A percentile compares a stretch with the other conserved stretches of the same genome.
Conservation (phyloP, 441 rosid genomes). For the Gossypium aridum region DNA sequence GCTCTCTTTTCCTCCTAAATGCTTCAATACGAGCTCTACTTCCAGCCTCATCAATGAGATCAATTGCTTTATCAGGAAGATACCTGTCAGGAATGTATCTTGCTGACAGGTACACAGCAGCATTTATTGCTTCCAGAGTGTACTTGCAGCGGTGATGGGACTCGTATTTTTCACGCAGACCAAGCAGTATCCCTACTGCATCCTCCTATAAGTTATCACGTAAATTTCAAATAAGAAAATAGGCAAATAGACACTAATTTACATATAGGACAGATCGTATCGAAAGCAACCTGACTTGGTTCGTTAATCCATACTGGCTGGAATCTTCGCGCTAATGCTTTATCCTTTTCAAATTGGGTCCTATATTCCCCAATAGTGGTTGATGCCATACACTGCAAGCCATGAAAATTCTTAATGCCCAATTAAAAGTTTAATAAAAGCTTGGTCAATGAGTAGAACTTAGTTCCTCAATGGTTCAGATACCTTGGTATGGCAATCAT, state of each 20-base stretch:
- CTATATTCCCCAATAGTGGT: slow-evolving; percentile 67
- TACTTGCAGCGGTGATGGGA: slow-evolving; percentile 63
- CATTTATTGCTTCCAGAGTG: slow-evolving; percentile 62
- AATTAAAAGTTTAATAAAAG: not conserved
- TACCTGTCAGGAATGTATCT: slow-evolving; percentile 65
- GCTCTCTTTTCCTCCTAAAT: slow-evolving; percentile 75
- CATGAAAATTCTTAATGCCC: slow-evolving; percentile 14
- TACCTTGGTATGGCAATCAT: not conserved
- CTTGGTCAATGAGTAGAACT: slow-evolving; percentile 4
- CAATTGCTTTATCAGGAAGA: slow-evolving; percentile 84
- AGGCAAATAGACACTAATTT: slow-evolving; percentile 9
- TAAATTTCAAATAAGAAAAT: slow-evolving; percentile 10
- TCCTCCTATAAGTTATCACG: slow-evolving; percentile 47
- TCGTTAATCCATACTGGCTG: slow-evolving; percentile 70
- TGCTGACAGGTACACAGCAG: slow-evolving; percentile 65
- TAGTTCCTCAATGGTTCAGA: not conserved
- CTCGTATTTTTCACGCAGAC: slow-evolving; percentile 67
- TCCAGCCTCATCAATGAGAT: slow-evolving; percentile 83
- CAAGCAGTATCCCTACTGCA: slow-evolving; percentile 59
- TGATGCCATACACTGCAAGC: slow-evolving; percentile 70
- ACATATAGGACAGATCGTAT: not conserved
- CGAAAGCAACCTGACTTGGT: slow-evolving; percentile 54
- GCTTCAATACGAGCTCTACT: slow-evolving; percentile 89
- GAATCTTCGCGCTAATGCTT: slow-evolving; percentile 73
- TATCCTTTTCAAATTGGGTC: slow-evolving; percentile 68